phyloP scores from a whole-genome alignment of 495 filamentous ascomycete genomes.

The Penicillium pulvis region DNA sequence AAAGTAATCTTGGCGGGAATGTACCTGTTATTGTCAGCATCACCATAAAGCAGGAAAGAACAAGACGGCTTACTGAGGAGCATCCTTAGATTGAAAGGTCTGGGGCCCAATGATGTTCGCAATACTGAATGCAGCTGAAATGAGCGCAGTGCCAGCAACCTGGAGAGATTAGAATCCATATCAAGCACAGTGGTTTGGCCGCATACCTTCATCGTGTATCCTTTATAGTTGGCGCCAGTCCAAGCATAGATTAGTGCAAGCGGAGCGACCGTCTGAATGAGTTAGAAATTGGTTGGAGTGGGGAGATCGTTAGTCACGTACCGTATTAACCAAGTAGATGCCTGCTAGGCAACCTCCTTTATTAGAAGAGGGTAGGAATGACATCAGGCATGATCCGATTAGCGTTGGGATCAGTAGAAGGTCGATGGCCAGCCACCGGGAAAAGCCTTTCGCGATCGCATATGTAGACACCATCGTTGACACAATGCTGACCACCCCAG shows the following conservation, averaged over 20 bases:
- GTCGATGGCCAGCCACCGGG: slow-evolving; percentile 54
- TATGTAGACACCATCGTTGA: slow-evolving; percentile 56
- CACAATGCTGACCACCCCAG: slow-evolving; percentile 59
- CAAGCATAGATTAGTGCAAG: slow-evolving; percentile 49
- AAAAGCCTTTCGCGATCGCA: slow-evolving; percentile 41
- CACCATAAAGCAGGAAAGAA: background rate
- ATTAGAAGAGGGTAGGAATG: slow-evolving; percentile 53
- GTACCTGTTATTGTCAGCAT: slow-evolving; percentile 19
- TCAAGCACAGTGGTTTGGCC: background rate
- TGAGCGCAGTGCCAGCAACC: slow-evolving; percentile 36
- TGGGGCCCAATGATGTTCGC: slow-evolving; percentile 63
- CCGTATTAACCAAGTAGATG: slow-evolving; percentile 64
- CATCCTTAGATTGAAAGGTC: slow-evolving; percentile 54
- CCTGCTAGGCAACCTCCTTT: slow-evolving; percentile 58
- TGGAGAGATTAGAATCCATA: background rate
- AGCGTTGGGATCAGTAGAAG: slow-evolving; percentile 47
- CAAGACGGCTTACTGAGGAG: slow-evolving; percentile 36
- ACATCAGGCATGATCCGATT: slow-evolving; percentile 60
- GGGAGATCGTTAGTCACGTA: slow-evolving; percentile 3
- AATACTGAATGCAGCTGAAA: slow-evolving; percentile 50
- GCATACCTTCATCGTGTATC: slow-evolving; percentile 48
- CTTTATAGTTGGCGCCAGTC: slow-evolving; percentile 48
- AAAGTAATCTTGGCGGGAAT: slow-evolving; percentile 63
- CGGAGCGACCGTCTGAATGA: slow-evolving; percentile 34
- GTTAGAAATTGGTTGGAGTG: background rate